Percentiles rank a stretch among this genome's conserved stretches.
Conservation (phyloP, 805 yeast genomes). For the Priceomyces haplophilus region DNA sequence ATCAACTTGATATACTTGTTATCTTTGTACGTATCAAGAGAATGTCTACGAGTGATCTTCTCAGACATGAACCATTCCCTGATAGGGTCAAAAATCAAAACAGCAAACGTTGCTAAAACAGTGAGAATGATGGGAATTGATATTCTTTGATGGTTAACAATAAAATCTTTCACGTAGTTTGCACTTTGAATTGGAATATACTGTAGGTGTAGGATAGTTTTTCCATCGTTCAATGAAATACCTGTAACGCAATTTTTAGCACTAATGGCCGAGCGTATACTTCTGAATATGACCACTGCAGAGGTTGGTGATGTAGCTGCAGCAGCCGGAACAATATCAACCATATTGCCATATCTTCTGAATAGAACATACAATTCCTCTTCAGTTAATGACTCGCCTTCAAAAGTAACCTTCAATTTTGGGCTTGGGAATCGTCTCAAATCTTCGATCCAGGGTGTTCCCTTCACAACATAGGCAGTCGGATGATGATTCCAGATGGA, state of each 20-base stretch:
- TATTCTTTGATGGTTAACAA: conserved; percentile 75
- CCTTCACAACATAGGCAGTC: conserved; percentile 71
- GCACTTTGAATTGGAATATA: conserved; percentile 58
- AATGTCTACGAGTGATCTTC: conserved; percentile 61
- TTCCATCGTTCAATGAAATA: conserved; percentile 51
- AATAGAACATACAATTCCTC: conserved; percentile 79
- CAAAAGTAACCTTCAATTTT: conserved; percentile 62
- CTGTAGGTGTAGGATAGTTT: conserved; percentile 64
- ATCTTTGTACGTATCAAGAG: conserved; percentile 47
- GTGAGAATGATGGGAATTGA: conserved; percentile 80
- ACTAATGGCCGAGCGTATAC: conserved; percentile 66
- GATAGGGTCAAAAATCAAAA: conserved; percentile 87
- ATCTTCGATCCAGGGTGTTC: conserved; percentile 96
- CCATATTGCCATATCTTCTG: conserved; percentile 82
- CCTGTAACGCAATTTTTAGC: conserved; percentile 94
- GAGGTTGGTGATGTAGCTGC: conserved; percentile 42
- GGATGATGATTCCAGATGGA: conserved; percentile 29
- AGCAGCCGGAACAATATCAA: conserved; percentile 61
- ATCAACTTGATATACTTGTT: conserved; percentile 26
- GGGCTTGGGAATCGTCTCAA: conserved; percentile 71
- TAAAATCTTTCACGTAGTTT: conserved; percentile 53
- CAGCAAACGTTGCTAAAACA: conserved; percentile 74
- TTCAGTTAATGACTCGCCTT: conserved; percentile 73
- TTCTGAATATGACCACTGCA: conserved; percentile 55
- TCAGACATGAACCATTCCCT: conserved; percentile 74